phyloP scores from a whole-genome alignment of 208 protist genomes.

The Leishmania amazonensis region DNA sequence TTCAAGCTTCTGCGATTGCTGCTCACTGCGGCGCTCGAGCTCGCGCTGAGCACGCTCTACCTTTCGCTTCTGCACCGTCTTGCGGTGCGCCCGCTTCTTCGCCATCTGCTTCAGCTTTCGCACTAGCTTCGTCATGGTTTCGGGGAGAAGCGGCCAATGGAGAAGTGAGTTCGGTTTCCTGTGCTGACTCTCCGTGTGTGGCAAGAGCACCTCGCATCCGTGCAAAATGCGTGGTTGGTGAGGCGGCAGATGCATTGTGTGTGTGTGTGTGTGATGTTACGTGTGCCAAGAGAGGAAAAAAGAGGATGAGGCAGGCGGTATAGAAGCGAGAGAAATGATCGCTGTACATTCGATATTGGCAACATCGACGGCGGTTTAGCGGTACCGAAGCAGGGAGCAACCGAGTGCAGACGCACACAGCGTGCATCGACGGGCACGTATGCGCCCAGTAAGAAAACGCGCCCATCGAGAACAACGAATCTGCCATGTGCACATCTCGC shows the following conservation, averaged over 20 bases:
- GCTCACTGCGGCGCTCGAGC: slow-evolving; percentile 42
- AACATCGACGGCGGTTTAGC: background rate
- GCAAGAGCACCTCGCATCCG: background rate
- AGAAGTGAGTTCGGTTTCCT: background rate
- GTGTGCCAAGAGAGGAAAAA: background rate
- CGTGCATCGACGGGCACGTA: background rate
- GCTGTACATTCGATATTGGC: background rate
- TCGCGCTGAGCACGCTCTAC: slow-evolving; percentile 63
- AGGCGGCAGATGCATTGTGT: background rate
- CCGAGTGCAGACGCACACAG: background rate
- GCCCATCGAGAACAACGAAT: background rate
- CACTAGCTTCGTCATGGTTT: slow-evolving; percentile 84
- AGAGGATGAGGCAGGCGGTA: background rate
- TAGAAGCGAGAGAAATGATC: background rate
- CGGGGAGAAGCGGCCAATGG: background rate
- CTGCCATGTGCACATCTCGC: background rate
- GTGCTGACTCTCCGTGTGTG: background rate
- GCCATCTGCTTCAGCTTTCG: slow-evolving; percentile 91
- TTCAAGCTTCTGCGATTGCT: slow-evolving; percentile 48
- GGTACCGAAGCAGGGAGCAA: background rate
- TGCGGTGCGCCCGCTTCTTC: slow-evolving; percentile 85
- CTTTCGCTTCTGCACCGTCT: slow-evolving; percentile 89
- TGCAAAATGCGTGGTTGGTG: background rate
- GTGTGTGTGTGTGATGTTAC: background rate
- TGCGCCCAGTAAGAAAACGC: background rate